Evolutionary conservation across 257 asterid species (phyloP).

Genomic region (Prunella vulgaris): DNA sequence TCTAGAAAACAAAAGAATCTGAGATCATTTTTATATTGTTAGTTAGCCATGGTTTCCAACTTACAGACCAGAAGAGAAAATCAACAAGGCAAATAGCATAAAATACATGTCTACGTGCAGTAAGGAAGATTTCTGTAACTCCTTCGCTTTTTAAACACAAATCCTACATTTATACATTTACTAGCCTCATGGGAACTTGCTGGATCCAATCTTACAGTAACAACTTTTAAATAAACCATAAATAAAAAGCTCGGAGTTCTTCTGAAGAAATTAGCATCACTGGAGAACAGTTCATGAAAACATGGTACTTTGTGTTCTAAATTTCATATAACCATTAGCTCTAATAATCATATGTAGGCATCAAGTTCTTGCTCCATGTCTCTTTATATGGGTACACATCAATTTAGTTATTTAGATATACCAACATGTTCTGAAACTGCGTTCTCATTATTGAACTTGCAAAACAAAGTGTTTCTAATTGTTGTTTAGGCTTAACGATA

Average conservation of each 20-base stretch:
- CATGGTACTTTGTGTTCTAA: not conserved
- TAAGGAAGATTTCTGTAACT: not conserved
- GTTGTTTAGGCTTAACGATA: not conserved
- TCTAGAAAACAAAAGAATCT: not conserved
- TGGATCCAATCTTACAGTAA: not conserved
- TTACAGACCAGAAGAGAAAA: not conserved
- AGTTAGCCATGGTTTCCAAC: conserved; percentile 14
- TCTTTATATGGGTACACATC: not conserved
- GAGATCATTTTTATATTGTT: not conserved
- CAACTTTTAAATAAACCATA: not conserved
- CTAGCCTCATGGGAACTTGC: not conserved
- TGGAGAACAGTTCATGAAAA: not conserved
- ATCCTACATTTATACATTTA: not conserved
- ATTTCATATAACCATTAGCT: not conserved
- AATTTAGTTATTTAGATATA: not conserved
- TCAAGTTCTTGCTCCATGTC: not conserved
- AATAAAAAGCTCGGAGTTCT: not conserved
- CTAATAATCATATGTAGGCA: not conserved
- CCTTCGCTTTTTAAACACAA: not conserved
- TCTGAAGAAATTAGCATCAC: not conserved
- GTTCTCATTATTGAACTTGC: conserved; percentile 1
- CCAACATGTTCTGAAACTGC: not conserved
- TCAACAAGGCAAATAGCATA: not conserved
- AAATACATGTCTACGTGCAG: not conserved
- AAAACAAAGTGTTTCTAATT: not conserved